Evolutionary conservation across 768 basidiomycete genomes (phyloP), one percentile per base, ranked within the genome.

Genomic region (Termitomyces sp.): DNA sequence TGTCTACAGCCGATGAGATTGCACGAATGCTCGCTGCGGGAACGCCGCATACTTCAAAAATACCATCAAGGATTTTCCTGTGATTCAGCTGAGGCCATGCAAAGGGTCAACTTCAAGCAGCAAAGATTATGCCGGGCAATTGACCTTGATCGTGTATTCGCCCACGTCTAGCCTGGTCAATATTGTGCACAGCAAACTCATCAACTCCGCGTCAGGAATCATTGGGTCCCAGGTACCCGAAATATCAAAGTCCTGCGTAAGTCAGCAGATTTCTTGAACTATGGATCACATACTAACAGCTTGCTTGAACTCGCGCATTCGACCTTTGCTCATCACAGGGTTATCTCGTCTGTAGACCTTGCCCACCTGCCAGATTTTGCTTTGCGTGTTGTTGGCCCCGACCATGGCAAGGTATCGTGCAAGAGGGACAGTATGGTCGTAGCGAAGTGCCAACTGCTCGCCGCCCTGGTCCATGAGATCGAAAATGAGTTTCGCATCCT

Each of bases 271-370:
- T 5, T 30, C 12, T 21, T 10, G n/a, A 5, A 30, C 14, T 5
- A 51, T 40, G 2, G 9, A 30, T 10, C 2, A 19, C 15, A 12
- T n/a, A 32, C 83, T 61, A 61, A 94, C 93, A 59, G 96, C 97
- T 71, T 99, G 97, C 65, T 89, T 92, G 66, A 99, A 99, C 74
- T 99, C 97, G 56, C 97, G 83, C 95, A 99, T 97, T 26, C 97
- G 79, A 0, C 97, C 97, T 74, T 99, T 99, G 28, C 87, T 88
- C 88, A 98, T 94, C 54, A 95, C 95, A 0, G 97, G 97, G 60
- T 87, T 93, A 71, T 99, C 97, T 66, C 97, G 76, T 58, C 97
- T 78, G 71, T 98, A 99, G 19, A 99, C 97, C 73, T 98, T 99
- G n/a, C 94, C 95, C 49, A 99, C 86, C 70, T 98, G 97, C 87